Evolutionary conservation across 495 filamentous ascomycete species (phyloP).

Genomic region (Aspergillus homomorphus): DNA sequence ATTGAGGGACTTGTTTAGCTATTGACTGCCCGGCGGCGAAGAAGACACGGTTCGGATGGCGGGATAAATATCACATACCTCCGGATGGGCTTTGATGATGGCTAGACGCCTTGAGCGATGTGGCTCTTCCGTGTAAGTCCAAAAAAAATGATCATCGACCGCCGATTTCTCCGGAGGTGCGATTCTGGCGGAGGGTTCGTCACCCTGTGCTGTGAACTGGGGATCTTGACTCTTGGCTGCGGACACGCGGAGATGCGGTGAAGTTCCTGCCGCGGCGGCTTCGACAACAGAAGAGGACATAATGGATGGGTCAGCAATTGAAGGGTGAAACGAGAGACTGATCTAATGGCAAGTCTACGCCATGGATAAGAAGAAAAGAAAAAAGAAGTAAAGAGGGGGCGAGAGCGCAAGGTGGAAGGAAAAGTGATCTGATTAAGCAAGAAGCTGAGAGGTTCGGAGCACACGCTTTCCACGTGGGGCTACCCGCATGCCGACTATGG

Average conservation of each 20-base stretch:
- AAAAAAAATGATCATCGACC: conserved; percentile 64
- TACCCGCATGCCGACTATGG: conserved; percentile 21
- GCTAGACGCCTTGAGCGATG: conserved; percentile 84
- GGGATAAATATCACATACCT: conserved; percentile 54
- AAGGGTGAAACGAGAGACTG: conserved; percentile 4
- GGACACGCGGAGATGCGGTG: conserved; percentile 40
- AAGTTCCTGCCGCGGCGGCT: conserved; percentile 21
- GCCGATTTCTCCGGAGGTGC: conserved; percentile 33
- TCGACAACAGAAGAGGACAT: conserved; percentile 33
- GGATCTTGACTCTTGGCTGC: conserved; percentile 27
- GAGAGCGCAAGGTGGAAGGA: conserved; percentile 11
- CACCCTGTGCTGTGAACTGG: conserved; percentile 17
- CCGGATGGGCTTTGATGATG: conserved; percentile 98
- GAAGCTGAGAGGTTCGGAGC: conserved; percentile 22
- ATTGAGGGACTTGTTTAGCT: conserved; percentile 12
- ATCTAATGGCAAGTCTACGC: conserved; percentile 14
- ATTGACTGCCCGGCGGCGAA: not conserved
- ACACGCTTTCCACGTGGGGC: conserved; percentile 41
- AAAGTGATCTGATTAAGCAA: conserved; percentile 19
- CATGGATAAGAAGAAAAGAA: conserved; percentile 21
- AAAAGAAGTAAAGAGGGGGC: conserved; percentile 13
- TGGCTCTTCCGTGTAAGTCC: conserved; percentile 98
- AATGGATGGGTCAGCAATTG: conserved; percentile 7
- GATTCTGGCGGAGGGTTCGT: conserved; percentile 26
- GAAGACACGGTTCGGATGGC: not conserved